phyloP scores from a whole-genome alignment of 108 stramenopile genomes.

The Nitzschia palea region DNA sequence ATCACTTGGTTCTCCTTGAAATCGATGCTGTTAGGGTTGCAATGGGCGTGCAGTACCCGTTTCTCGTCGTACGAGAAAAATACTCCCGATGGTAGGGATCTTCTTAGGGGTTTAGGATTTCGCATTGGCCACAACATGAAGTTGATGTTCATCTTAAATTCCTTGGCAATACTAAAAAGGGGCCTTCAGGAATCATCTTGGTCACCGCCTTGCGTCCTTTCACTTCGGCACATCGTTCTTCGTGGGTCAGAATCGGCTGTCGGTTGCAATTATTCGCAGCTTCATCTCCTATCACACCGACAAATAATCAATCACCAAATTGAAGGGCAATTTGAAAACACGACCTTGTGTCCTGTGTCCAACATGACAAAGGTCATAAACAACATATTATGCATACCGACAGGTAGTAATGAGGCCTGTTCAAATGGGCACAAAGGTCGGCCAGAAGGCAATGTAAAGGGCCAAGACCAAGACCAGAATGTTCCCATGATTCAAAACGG shows the following conservation, averaged over 20 bases:
- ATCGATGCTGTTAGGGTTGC: no score
- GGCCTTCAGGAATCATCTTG: conserved; percentile 85
- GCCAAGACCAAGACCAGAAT: conserved; percentile 74
- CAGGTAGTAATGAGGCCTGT: conserved; percentile 89
- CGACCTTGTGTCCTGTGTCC: conserved; percentile 83
- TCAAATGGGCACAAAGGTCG: conserved; percentile 81
- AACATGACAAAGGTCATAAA: conserved; percentile 89
- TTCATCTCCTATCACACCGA: conserved; percentile 86
- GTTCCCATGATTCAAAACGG: conserved; percentile 66
- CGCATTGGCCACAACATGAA: conserved; percentile 86
- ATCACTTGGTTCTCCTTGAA: conserved; percentile 74
- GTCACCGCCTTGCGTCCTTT: conserved; percentile 89
- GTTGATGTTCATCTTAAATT: conserved; percentile 87
- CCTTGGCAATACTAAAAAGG: conserved; percentile 80
- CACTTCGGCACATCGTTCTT: conserved; percentile 89
- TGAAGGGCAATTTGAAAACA: conserved; percentile 81
- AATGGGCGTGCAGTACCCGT: conserved; percentile 81
- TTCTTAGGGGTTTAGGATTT: conserved; percentile 79
- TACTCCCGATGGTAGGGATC: conserved; percentile 86
- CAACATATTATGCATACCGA: conserved; percentile 75
- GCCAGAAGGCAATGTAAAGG: conserved; percentile 87
- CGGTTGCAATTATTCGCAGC: conserved; percentile 84
- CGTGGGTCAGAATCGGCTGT: conserved; percentile 83
- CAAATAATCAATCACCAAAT: conserved; percentile 83
- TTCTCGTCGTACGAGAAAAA: conserved; percentile 60